phyloP scores from a whole-genome alignment of 306 rosid species.

The Boehmeria nivea region DNA sequence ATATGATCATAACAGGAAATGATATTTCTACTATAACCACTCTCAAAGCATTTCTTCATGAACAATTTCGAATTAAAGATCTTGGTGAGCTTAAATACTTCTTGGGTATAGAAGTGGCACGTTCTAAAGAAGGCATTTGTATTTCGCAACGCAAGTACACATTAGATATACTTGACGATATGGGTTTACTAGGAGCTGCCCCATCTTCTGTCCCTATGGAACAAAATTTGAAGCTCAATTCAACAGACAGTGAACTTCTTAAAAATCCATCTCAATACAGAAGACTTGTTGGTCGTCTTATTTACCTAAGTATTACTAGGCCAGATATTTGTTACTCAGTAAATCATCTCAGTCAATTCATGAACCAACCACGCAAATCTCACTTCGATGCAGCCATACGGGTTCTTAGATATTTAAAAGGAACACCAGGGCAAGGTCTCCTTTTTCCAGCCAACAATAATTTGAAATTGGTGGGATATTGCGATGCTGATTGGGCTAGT shows the following conservation, averaged over 20 bases:
- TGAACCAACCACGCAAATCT: not conserved
- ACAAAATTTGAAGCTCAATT: not conserved
- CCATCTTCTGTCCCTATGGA: not conserved
- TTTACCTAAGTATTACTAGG: not conserved
- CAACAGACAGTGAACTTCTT: not conserved
- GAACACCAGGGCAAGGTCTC: no score
- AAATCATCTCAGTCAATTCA: not conserved
- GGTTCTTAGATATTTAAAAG: no score
- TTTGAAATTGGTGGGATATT: no score
- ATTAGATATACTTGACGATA: not conserved
- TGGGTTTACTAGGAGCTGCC: not conserved
- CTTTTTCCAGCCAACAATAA: no score
- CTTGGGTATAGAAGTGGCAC: not conserved
- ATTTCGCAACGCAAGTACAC: not conserved
- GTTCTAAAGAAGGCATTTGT: not conserved
- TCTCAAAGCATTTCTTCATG: not conserved
- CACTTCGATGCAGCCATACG: not conserved
- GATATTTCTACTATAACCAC: not conserved
- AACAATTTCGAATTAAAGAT: not conserved
- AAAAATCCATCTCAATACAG: not conserved
- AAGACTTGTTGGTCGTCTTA: not conserved
- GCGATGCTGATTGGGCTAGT: no score
- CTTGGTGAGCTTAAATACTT: not conserved
- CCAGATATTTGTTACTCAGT: not conserved
- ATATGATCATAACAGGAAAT: not conserved